Conservation (phyloP, 768 basidiomycete genomes). For the Dacryopinax spathularia region DNA sequence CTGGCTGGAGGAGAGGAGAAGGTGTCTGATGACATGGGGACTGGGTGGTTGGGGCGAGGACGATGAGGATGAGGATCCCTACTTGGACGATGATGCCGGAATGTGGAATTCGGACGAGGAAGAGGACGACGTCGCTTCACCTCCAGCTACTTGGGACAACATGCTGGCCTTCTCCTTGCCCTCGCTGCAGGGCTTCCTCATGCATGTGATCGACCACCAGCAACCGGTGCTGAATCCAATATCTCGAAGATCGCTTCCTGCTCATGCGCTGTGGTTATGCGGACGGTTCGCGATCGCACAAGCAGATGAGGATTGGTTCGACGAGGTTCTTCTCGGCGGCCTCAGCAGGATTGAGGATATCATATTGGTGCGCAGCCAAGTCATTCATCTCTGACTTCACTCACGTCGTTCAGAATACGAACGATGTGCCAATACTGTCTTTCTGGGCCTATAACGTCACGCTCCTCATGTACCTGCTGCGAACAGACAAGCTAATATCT, state of each 20-base stretch:
- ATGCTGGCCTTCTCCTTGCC: slow-evolving; percentile 90
- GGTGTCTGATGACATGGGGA: slow-evolving; percentile 45
- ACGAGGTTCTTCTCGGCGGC: slow-evolving; percentile 80
- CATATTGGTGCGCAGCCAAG: slow-evolving; percentile 57
- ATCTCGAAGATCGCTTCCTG: slow-evolving; percentile 52
- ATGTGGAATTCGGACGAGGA: not conserved
- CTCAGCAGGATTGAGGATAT: slow-evolving; percentile 85
- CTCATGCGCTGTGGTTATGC: slow-evolving; percentile 79
- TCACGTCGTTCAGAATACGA: slow-evolving; percentile 27
- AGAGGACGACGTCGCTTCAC: not conserved
- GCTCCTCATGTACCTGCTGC: slow-evolving; percentile 79
- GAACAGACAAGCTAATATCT: slow-evolving; percentile 58
- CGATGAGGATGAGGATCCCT: slow-evolving; percentile 30
- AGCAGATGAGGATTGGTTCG: slow-evolving; percentile 85
- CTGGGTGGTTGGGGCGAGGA: slow-evolving; percentile 35
- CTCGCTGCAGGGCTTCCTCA: slow-evolving; percentile 61
- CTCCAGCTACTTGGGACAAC: not conserved
- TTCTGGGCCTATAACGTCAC: slow-evolving; percentile 95
- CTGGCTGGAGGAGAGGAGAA: slow-evolving; percentile 38
- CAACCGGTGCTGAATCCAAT: slow-evolving; percentile 46
- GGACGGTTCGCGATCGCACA: slow-evolving; percentile 83
- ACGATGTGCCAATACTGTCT: slow-evolving; percentile 71
- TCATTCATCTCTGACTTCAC: not conserved
- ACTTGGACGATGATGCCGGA: slow-evolving; percentile 30
- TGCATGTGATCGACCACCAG: slow-evolving; percentile 66